A percentile compares a stretch with the other conserved stretches of the same genome.
These are phyloP conservation scores for Penicillium griseofulvum DNA, from an alignment of 2,329 filamentous ascomycete genomes.

Conservation along the genomic window DNA sequence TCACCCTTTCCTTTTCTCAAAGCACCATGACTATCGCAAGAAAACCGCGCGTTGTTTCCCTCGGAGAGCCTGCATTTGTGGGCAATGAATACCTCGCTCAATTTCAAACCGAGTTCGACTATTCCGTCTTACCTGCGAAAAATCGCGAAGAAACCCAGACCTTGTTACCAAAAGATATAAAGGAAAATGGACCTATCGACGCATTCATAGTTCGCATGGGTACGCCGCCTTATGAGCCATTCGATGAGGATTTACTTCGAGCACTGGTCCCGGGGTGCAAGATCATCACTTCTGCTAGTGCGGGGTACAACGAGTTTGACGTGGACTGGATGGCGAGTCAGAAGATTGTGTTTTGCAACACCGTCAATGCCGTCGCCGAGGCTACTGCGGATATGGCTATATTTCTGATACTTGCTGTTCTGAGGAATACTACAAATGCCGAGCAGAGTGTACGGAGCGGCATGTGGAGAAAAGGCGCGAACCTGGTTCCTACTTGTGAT, in stretches of 20 bases:
- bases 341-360: constrained; percentile 56
- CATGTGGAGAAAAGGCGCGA: constrained; percentile 33
- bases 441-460: constrained; percentile 41
- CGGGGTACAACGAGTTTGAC: constrained; percentile 51
- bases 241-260: constrained; percentile 47
- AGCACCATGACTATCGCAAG: not conserved
- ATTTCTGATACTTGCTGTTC: constrained; percentile 47
- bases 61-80: constrained; percentile 43
- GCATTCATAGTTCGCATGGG: constrained; percentile 53
- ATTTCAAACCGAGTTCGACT: constrained; percentile 42
- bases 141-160: constrained; percentile 39
- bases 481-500: constrained; percentile 40
- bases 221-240: constrained; percentile 50
- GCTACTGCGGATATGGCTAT: constrained; percentile 54
- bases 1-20: not conserved
- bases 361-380: constrained; percentile 53
- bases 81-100: constrained; percentile 42
- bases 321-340: constrained; percentile 44
- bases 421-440: constrained; percentile 47
- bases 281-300: constrained; percentile 49
- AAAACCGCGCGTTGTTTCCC: constrained; percentile 45
- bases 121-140: constrained; percentile 39
- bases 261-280: constrained; percentile 44
- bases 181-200: constrained; percentile 43
- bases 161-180: constrained; percentile 39